phyloP scores from a whole-genome alignment of 2,329 filamentous ascomycete species.

The Clonostachys rosea region DNA sequence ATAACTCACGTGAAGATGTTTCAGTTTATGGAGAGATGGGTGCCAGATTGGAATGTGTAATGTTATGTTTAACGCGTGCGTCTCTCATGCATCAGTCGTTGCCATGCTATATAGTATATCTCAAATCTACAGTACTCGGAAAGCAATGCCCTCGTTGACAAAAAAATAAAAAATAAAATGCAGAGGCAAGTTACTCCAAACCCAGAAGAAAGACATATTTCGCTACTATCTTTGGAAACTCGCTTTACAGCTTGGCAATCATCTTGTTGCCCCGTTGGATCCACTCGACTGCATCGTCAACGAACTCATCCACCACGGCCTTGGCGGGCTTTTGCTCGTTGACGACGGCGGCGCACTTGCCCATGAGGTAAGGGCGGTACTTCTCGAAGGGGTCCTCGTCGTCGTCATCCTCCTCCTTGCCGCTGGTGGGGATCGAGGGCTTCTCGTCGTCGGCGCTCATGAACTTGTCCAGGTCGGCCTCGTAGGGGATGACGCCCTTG shows the following conservation, averaged over 20 bases:
- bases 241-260: conserved; percentile 64
- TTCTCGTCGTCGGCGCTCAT: conserved; percentile 58
- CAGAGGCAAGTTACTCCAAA: no score
- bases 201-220: no score
- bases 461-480: conserved; percentile 87
- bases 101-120: not conserved
- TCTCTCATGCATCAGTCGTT: not conserved
- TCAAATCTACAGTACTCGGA: no score
- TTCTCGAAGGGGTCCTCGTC: conserved; percentile 89
- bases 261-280: conserved; percentile 65
- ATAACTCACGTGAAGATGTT: no score
- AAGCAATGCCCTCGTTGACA: no score
- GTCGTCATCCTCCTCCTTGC: conserved; percentile 62
- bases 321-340: conserved; percentile 91
- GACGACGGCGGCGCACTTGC: conserved; percentile 89
- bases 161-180: no score
- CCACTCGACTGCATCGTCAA: conserved; percentile 71
- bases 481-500: conserved; percentile 89
- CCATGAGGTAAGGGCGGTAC: conserved; percentile 90
- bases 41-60: not conserved
- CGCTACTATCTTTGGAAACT: not conserved
- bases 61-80: not conserved
- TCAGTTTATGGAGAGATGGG: no score
- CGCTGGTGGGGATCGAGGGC: conserved; percentile 50
- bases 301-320: conserved; percentile 91